phyloP scores from a whole-genome alignment of 2,329 filamentous ascomycete species.

The Aureobasidium mangrovei region DNA sequence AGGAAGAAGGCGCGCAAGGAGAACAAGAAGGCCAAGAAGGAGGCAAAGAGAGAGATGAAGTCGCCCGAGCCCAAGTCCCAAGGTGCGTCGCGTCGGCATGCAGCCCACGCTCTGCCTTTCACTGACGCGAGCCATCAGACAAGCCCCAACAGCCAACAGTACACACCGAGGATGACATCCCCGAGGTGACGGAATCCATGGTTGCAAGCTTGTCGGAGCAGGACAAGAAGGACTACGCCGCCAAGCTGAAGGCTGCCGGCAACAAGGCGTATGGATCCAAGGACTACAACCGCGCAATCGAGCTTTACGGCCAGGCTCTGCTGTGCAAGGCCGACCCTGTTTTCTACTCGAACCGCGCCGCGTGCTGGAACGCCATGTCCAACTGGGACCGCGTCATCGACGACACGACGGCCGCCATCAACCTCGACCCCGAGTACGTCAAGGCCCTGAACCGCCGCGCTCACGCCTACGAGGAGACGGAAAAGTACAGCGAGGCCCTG shows the following conservation, averaged over 20 bases:
- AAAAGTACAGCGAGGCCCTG: conserved; percentile 84
- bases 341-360: conserved; percentile 97
- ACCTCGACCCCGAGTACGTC: conserved; percentile 89
- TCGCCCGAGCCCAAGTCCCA: conserved; percentile 14
- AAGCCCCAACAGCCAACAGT: conserved; percentile 27
- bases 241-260: conserved; percentile 86
- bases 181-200: conserved; percentile 39
- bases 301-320: conserved; percentile 91
- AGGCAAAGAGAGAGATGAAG: conserved; percentile 39
- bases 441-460: conserved; percentile 96
- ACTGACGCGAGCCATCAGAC: conserved; percentile 15
- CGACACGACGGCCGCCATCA: conserved; percentile 90
- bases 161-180: conserved; percentile 37
- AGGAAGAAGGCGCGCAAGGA: conserved; percentile 86
- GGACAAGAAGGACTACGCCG: conserved; percentile 77
- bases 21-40: conserved; percentile 72
- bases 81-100: background rate
- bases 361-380: conserved; percentile 88
- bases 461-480: conserved; percentile 90
- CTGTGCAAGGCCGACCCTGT: conserved; percentile 95
- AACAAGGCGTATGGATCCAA: conserved; percentile 96
- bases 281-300: conserved; percentile 87
- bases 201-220: conserved; percentile 41
- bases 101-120: background rate
- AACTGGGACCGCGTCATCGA: conserved; percentile 96